Base-by-base conservation (phyloP, 2,329 filamentous ascomycete species). In the Furcasterigmium sp. region DNA sequence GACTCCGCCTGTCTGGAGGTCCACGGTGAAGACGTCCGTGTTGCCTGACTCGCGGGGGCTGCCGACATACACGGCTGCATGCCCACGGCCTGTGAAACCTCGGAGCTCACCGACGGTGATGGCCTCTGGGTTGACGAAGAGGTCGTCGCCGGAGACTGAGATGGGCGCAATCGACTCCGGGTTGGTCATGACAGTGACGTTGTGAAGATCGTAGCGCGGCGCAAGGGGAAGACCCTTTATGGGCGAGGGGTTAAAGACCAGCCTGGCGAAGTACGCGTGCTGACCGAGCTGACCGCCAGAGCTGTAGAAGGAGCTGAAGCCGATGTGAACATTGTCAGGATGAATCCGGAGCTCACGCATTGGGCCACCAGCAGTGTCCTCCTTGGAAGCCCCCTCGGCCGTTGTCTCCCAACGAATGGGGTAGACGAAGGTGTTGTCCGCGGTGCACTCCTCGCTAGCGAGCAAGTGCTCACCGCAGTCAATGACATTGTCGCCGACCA, bases 261-360 rank as follows among this genome's bases (percentile, higher is more conserved):
- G 50, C 2, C 61, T 53, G 9, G 55, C 58, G 18, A 62, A 59
- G 45, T 62, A 69, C 2, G 29, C 26, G 11, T 38, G 39, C 32
- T 49, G 47, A 4, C 44, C 51, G 2, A 60, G 20, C 29, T 56
- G 45, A 2, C 48, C 48, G 5, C 18, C 21, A 4, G 20, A n/a
- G 3, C 41, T 18, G 1, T 46, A 52, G 41, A 65, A 61, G 0
- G 62, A 60, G 48, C 58, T 69, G 44, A 58, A 68, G 6, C 60
- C 62, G 2, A 70, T 41, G 45, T 70, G 67, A 0, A 54, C 49
- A 23, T 68, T 53, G 23, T 70, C 66, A 0, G 67, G 65, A 42
- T 70, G 66, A 3, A 70, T 43, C 13, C 65, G 65, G 20, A 69
- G 46, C 45, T 70, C 68, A 2, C 69, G 60, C 4, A 64, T 54